Conservation (phyloP, 2,329 filamentous ascomycete species). For the Aspergillus sp. region DNA sequence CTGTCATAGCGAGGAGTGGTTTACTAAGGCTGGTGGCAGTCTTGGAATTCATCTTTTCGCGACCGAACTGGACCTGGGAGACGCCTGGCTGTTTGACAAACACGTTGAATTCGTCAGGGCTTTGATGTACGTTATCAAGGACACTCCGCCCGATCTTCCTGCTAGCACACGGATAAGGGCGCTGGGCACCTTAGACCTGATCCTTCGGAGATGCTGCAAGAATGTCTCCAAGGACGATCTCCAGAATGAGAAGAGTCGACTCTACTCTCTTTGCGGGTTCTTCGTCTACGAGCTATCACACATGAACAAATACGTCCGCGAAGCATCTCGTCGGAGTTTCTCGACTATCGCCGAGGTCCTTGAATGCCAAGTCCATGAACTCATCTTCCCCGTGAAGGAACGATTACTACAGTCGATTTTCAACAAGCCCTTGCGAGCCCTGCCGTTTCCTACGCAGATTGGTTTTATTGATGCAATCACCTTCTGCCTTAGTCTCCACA, state of each 20-base stretch:
- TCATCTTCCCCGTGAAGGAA: slow-evolving; percentile 87
- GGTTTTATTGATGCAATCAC: slow-evolving; percentile 98
- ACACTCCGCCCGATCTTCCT: slow-evolving; percentile 91
- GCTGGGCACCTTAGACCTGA: slow-evolving; percentile 75
- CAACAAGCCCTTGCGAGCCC: slow-evolving; percentile 85
- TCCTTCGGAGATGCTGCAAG: slow-evolving; percentile 76
- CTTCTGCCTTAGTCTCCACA: slow-evolving; percentile 86
- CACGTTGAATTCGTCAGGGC: slow-evolving; percentile 86
- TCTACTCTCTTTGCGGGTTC: slow-evolving; percentile 75
- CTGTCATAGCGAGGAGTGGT: slow-evolving; percentile 98
- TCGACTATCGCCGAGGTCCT: slow-evolving; percentile 77
- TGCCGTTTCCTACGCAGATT: slow-evolving; percentile 94
- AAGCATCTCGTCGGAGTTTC: slow-evolving; percentile 78
- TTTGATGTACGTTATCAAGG: slow-evolving; percentile 96
- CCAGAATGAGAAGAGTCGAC: slow-evolving; percentile 61
- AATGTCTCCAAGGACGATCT: slow-evolving; percentile 77
- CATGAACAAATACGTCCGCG: slow-evolving; percentile 92
- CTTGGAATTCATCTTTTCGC: slow-evolving; percentile 85
- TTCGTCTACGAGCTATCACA: slow-evolving; percentile 88
- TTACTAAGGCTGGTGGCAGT: slow-evolving; percentile 90
- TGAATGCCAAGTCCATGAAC: slow-evolving; percentile 76
- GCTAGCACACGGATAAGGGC: slow-evolving; percentile 82
- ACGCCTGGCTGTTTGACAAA: slow-evolving; percentile 75
- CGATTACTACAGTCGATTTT: slow-evolving; percentile 88
- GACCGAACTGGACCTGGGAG: slow-evolving; percentile 78